Evolutionary conservation across 2,329 filamentous ascomycete genomes (phyloP), one percentile per base, ranked within the genome.

Genomic region (Aspergillus ochraceus): DNA sequence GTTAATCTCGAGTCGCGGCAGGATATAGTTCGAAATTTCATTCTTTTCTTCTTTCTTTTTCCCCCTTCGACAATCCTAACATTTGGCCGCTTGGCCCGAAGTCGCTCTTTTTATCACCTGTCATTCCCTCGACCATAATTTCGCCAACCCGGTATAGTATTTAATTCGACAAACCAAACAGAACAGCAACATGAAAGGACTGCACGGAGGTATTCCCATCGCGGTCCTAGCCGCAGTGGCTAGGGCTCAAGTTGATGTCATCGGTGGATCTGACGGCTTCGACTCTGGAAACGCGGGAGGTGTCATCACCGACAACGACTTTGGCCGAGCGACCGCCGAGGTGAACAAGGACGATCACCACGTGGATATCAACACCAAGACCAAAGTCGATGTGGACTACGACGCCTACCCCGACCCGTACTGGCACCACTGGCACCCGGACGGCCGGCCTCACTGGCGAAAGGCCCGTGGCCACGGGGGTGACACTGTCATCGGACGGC

Each of bases 191-290:
- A 77, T 77, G 74, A 77, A 76, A 70, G 71, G 69, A 50, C 67
- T 76, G 50, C 65, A 71, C 30, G 70, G 66, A 49, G 74, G 73
- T 54, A 71, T 77, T 49, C 72, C 74, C 5, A 60, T 77, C 19
- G 74, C 74, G 51, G 62, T 76, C 19, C 61, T 76, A 55, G 74
- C 69, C 52, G 70, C 71, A 14, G 68, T 71, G 49, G 71, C 68
- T 12, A 68, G 69, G 50, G 68, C 69, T 4, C 62, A 71, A 57
- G 63, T 67, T 2, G 52, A 56, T 6, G 63, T 68, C 26, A 47
- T 55, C 42, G 53, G 42, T 14, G 64, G 63, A 4, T n/a, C 56
- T 2, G 4, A 24, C 20, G 61, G 49, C 6, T 11, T 39, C 9
- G 53, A 60, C 39, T 10, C 6, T 1, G 58, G 58, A 32, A 59